Percentiles rank a stretch among this genome's conserved stretches.
phyloP scores from a whole-genome alignment of 331 rosid genomes.

The Malus hybrid region DNA sequence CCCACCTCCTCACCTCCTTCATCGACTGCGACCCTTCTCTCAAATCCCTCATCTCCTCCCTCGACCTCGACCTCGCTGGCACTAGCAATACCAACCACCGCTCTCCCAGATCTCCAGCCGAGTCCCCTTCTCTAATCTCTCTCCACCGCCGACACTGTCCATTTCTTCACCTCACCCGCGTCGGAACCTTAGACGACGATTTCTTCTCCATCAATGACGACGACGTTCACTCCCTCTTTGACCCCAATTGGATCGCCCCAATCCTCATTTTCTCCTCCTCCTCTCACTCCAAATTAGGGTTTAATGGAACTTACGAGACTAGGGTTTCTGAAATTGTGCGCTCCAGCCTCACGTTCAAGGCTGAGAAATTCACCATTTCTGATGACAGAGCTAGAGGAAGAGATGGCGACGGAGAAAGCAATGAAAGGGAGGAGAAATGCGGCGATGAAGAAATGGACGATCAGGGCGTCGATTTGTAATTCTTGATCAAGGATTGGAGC shows the following conservation, averaged over 20 bases:
- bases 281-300: constrained; percentile 35
- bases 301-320: constrained; percentile 64
- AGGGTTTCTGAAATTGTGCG: constrained; percentile 68
- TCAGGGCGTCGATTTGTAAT: constrained; percentile 43
- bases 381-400: neutral
- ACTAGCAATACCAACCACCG: constrained; percentile 2
- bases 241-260: constrained; percentile 26
- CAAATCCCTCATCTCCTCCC: constrained; percentile 64
- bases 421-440: constrained; percentile 11
- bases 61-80: constrained; percentile 71
- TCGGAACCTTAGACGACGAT: constrained; percentile 89
- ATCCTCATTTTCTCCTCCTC: constrained; percentile 23
- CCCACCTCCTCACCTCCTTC: constrained; percentile 45
- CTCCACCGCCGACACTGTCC: constrained; percentile 59
- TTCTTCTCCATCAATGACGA: constrained; percentile 83
- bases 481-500: constrained; percentile 61
- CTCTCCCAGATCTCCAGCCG: constrained; percentile 5
- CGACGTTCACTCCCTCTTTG: constrained; percentile 50
- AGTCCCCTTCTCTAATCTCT: constrained; percentile 18
- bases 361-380: neutral
- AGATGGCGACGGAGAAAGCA: constrained; percentile 1
- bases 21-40: constrained; percentile 89
- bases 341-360: constrained; percentile 47
- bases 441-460: constrained; percentile 25
- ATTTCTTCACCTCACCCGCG: constrained; percentile 80